Base-by-base conservation (phyloP, 2,329 filamentous ascomycete species). In the Fusarium xylarioides region DNA sequence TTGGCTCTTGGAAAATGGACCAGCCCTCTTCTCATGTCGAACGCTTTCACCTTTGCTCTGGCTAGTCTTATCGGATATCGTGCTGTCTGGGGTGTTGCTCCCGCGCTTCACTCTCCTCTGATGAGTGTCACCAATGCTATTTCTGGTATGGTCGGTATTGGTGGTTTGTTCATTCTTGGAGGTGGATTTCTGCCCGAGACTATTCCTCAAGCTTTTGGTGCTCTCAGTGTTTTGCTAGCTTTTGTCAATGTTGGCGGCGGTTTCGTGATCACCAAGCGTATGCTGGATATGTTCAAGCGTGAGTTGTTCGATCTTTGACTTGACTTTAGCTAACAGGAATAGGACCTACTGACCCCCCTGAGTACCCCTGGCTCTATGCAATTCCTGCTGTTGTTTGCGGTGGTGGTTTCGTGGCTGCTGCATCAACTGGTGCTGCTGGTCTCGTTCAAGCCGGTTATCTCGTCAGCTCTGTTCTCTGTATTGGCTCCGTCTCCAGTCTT, bases 111-210 rank as follows among this genome's bases (percentile, higher is more conserved):
- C 81, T 95, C 93, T 4, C 95, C 94, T 3, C 84, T 97, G 10
- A 97, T 97, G 95, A 95, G 92, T 75, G 94, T 97, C 40, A 97
- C 95, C 12, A 97, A 97, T 80, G 95, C 95, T 34, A 97, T 97
- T 76, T 96, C 93, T 37, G 94, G 92, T 82, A 94, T 97, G 92
- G 95, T 97, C 35, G 95, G 94, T 65, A 88, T 97, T 68, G 95
- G 94, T 63, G 94, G 95, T 18, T 87, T 97, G 73, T 97, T 97
- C 83, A 91, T 97, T 61, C 92, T 97, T 84, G 95, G 94, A 18
- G 94, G 94, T 35, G 94, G 94, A 30, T 92, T 91, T 78, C 73
- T 94, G 1, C 93, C 93, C 0, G 90, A 91, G 76, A 97, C 93
- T 0, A 86, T 97, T 11, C 94, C 94, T 1, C 94, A 97, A 79